These are phyloP conservation scores for Hymenoscyphus linearis DNA, from an alignment of 2,329 filamentous ascomycete species.

Conservation along the genomic window DNA sequence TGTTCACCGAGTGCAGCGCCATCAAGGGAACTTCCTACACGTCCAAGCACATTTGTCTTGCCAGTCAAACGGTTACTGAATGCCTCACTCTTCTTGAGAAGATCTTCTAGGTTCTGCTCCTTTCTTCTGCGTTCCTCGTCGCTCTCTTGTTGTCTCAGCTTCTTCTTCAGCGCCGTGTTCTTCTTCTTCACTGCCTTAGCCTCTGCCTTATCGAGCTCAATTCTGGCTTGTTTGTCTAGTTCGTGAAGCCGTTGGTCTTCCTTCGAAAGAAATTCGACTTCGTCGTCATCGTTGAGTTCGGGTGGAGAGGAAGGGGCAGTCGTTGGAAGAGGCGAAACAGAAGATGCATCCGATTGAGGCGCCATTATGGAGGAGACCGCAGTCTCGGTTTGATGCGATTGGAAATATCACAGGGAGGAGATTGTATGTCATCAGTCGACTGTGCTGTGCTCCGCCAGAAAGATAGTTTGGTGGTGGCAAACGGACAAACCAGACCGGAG, in stretches of 20 bases:
- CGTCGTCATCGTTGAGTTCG: conserved; percentile 1
- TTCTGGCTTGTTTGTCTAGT: conserved; percentile 2
- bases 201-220: neutral
- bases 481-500: neutral
- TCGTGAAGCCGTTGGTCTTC: conserved; percentile 6
- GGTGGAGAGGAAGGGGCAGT: conserved; percentile 6
- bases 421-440: neutral
- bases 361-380: neutral
- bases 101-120: conserved; percentile 52
- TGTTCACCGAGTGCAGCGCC: conserved; percentile 57
- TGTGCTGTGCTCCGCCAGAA: neutral
- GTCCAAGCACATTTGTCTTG: conserved; percentile 57
- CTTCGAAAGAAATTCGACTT: conserved; percentile 4
- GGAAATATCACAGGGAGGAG: too few relatives aligned
- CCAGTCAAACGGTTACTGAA: conserved; percentile 59
- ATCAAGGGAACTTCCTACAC: conserved; percentile 55
- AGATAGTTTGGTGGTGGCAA: conserved; percentile 1
- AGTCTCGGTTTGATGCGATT: neutral
- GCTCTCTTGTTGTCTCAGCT: conserved; percentile 6
- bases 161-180: conserved; percentile 1
- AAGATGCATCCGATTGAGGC: neutral
- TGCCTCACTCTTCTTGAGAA: conserved; percentile 53
- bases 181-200: conserved; percentile 5
- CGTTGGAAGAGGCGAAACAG: neutral
- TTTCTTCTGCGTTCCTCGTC: conserved; percentile 49